A percentile compares a stretch with the other conserved stretches of the same genome.
phyloP scores from a whole-genome alignment of 2,329 filamentous ascomycete genomes.

The Penicillium decumbens region DNA sequence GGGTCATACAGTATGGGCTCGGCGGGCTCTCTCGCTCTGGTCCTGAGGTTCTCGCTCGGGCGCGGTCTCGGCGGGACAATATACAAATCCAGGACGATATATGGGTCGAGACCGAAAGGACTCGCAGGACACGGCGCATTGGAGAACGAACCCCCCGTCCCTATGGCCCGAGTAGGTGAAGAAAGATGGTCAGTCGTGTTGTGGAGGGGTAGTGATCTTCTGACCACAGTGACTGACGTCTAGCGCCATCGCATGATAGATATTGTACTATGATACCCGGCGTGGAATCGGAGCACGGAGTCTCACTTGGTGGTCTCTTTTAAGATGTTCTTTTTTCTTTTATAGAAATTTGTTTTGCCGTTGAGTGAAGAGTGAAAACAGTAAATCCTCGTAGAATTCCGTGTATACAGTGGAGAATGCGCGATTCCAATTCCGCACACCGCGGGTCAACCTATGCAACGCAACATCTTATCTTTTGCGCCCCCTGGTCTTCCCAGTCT shows the following conservation, averaged over 20 bases:
- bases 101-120: background rate
- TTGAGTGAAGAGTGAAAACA: too few species aligned
- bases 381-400: background rate
- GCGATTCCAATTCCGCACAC: too few species aligned
- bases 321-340: background rate
- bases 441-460: background rate
- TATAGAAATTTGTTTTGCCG: background rate
- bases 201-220: background rate
- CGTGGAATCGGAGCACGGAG: background rate
- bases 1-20: background rate
- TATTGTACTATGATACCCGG: background rate
- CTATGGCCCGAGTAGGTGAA: background rate
- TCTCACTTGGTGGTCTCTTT: background rate
- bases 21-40: background rate
- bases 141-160: background rate
- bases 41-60: background rate
- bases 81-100: background rate
- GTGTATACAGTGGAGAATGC: background rate
- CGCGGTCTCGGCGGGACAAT: background rate
- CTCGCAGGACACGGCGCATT: background rate
- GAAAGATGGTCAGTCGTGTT: background rate
- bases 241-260: background rate
- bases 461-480: constrained; percentile 2
- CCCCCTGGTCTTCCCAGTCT: background rate
- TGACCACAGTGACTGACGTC: background rate